Percentiles rank a stretch among this genome's conserved stretches.
phyloP scores from a whole-genome alignment of 129 eudicot species.

The Arctium minus region DNA sequence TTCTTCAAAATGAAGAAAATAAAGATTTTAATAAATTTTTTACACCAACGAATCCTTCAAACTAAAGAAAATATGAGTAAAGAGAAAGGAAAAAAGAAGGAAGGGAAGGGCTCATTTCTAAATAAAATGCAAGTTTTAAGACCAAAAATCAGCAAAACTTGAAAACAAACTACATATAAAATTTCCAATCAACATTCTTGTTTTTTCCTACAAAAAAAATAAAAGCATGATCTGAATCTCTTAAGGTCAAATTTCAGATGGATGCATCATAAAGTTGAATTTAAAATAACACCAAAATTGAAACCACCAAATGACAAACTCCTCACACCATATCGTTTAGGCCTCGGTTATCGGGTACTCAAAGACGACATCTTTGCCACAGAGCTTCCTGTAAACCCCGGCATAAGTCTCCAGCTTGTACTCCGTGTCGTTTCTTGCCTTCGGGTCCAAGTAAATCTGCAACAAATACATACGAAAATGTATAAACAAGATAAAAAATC shows the following conservation, averaged over 20 bases:
- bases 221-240: slow-evolving; percentile 10
- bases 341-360: slow-evolving; percentile 53
- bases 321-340: neutral
- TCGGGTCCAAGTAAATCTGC: slow-evolving; percentile 59
- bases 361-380: slow-evolving; percentile 68
- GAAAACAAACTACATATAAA: slow-evolving; percentile 1
- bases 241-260: slow-evolving; percentile 24
- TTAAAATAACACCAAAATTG: slow-evolving; percentile 18
- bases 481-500: too few species aligned
- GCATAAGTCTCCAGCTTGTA: slow-evolving; percentile 49
- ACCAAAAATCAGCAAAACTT: neutral
- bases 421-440: slow-evolving; percentile 49
- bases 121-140: neutral
- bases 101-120: neutral
- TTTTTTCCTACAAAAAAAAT: slow-evolving; percentile 17
- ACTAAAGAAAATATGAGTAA: too few species aligned
- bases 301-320: slow-evolving; percentile 19
- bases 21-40: too few species aligned
- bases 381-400: slow-evolving; percentile 60
- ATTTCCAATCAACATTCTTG: neutral
- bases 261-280: slow-evolving; percentile 6
- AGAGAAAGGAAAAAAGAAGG: too few species aligned
- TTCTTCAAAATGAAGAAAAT: too few species aligned
- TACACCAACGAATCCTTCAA: too few species aligned
- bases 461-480: neutral